phyloP scores from a whole-genome alignment of 83 land plant genomes.

The Picea abies region DNA sequence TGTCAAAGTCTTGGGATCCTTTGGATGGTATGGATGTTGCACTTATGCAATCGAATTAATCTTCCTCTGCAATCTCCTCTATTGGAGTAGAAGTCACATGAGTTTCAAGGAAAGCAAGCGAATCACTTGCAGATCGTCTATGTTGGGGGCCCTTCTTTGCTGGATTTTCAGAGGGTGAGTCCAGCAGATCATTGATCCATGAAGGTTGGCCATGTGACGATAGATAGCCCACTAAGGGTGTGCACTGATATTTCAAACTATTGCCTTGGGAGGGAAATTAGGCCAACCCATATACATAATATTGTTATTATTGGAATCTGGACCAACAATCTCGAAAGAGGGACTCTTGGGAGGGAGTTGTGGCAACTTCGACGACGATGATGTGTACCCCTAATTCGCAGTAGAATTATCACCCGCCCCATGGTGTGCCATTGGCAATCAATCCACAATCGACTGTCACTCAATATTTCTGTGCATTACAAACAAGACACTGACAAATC shows the following conservation, averaged over 20 bases:
- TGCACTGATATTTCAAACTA: not conserved
- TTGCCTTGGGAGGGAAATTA: constrained; percentile 3
- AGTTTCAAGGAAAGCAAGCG: constrained; percentile 67
- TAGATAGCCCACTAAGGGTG: constrained; percentile 8
- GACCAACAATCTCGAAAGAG: not conserved
- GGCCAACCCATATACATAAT: not conserved
- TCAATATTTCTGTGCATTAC: constrained; percentile 5
- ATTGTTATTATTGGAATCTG: not conserved
- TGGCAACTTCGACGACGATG: not conserved
- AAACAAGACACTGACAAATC: not conserved
- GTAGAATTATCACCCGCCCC: not conserved
- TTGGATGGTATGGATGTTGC: constrained; percentile 8
- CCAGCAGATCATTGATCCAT: constrained; percentile 79
- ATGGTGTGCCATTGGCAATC: constrained; percentile 9
- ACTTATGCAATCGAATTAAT: constrained; percentile 27
- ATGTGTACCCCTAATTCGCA: not conserved
- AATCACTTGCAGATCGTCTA: constrained; percentile 79
- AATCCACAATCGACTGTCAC: not conserved
- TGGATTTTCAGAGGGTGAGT: constrained; percentile 49
- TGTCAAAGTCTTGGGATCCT: constrained; percentile 47
- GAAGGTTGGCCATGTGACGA: constrained; percentile 23
- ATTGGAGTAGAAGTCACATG: constrained; percentile 18
- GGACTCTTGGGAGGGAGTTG: constrained; percentile 9
- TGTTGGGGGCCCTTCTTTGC: constrained; percentile 54
- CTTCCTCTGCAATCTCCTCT: constrained; percentile 23